Conservation (phyloP, 495 filamentous ascomycete genomes). For the Xylaria grammica region DNA sequence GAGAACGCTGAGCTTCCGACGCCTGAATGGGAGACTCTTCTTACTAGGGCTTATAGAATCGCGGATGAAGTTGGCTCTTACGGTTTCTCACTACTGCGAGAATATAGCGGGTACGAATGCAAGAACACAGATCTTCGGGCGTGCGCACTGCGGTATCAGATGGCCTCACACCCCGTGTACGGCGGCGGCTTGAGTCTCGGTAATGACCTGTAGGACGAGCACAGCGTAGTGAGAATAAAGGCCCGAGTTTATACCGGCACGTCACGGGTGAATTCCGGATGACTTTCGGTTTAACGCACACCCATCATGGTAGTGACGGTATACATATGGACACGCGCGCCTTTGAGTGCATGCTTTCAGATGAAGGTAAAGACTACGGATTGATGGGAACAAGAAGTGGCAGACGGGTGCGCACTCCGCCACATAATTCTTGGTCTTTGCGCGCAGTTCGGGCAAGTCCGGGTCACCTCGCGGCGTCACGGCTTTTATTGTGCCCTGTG, state of each 20-base stretch:
- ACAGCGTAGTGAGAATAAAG: conserved; percentile 62
- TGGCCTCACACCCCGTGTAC: conserved; percentile 51
- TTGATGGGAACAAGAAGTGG: conserved; percentile 66
- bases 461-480: conserved; percentile 59
- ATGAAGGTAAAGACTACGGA: conserved; percentile 52
- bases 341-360: conserved; percentile 12
- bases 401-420: conserved; percentile 64
- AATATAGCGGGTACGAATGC: conserved; percentile 57
- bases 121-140: conserved; percentile 62
- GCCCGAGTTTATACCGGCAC: conserved; percentile 50
- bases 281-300: conserved; percentile 66
- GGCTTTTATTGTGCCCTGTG: conserved; percentile 59
- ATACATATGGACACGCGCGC: conserved; percentile 58
- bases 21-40: conserved; percentile 60
- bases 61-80: conserved; percentile 63
- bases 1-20: conserved; percentile 56
- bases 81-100: conserved; percentile 57
- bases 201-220: conserved; percentile 68
- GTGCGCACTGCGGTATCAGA: conserved; percentile 62
- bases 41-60: conserved; percentile 47
- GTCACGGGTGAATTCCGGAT: conserved; percentile 53
- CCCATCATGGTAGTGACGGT: conserved; percentile 64
- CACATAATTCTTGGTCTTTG: conserved; percentile 65
- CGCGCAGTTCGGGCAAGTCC: conserved; percentile 53
- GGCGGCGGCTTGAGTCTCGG: conserved; percentile 56